Evolutionary conservation across 257 asterid genomes (phyloP).

Genomic region (Fraxinus pennsylvanica): DNA sequence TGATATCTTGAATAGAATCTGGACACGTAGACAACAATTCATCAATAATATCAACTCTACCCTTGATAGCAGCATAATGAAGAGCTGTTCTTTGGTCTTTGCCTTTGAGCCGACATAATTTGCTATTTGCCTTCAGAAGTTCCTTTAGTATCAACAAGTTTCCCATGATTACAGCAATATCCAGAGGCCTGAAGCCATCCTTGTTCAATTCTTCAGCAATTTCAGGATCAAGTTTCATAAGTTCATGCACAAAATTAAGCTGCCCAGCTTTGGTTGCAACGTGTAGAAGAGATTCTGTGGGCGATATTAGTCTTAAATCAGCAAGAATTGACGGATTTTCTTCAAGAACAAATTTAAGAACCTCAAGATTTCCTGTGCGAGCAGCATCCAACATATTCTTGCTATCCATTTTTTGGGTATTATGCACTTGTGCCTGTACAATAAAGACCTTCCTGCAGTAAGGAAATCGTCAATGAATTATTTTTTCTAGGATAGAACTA

Average conservation of each 20-base stretch:
- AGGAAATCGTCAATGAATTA: background rate
- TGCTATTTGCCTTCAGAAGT: constrained; percentile 8
- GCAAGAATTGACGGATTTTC: too few species aligned
- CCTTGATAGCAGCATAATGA: constrained; percentile 29
- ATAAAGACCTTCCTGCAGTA: background rate
- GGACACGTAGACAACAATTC: constrained; percentile 15
- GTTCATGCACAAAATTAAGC: constrained; percentile 21
- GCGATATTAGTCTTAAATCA: background rate
- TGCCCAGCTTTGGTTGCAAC: constrained; percentile 29
- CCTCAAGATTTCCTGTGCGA: too few species aligned
- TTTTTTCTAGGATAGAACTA: background rate
- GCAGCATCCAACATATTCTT: too few species aligned
- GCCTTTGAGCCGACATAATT: constrained; percentile 22
- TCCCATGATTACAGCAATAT: constrained; percentile 26
- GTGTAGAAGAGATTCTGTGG: constrained; percentile 22
- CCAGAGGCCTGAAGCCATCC: constrained; percentile 19
- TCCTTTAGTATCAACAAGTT: constrained; percentile 19
- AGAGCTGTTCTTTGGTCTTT: constrained; percentile 28
- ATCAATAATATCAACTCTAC: constrained; percentile 25
- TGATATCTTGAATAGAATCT: constrained; percentile 26
- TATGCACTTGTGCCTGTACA: background rate
- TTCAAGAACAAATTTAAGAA: too few species aligned
- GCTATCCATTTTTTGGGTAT: constrained; percentile 19
- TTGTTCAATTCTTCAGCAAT: constrained; percentile 11
- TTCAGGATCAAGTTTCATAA: constrained; percentile 23